These are phyloP conservation scores for Scedosporium minutisporum DNA, from an alignment of 2,329 filamentous ascomycete genomes.

Conservation along the genomic window DNA sequence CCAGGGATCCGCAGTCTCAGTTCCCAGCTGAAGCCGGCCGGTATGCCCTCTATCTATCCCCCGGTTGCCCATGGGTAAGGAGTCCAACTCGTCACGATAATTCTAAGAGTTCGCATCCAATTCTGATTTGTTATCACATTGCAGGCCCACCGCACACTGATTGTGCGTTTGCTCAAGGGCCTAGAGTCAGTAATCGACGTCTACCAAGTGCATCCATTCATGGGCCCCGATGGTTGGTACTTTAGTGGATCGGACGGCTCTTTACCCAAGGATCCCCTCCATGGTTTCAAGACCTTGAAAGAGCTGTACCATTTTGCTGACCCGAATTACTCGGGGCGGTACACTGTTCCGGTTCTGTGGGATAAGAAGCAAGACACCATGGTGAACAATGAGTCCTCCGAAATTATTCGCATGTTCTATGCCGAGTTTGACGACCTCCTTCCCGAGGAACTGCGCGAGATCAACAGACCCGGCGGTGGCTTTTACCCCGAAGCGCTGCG, in stretches of 20 bases:
- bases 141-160: constrained; percentile 61
- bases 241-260: constrained; percentile 33
- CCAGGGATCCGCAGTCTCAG: constrained; percentile 34
- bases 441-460: constrained; percentile 41
- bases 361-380: constrained; percentile 60
- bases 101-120: too few species aligned
- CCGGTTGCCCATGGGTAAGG: constrained; percentile 53
- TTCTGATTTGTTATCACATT: background rate
- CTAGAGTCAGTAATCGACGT: constrained; percentile 59
- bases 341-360: constrained; percentile 66
- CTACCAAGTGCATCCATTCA: constrained; percentile 59
- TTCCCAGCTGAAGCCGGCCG: constrained; percentile 51
- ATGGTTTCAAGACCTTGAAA: constrained; percentile 56
- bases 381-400: constrained; percentile 74
- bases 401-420: constrained; percentile 80
- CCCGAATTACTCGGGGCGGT: constrained; percentile 57
- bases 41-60: constrained; percentile 52
- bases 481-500: constrained; percentile 46
- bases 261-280: constrained; percentile 48
- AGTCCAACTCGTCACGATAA: too few species aligned
- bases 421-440: constrained; percentile 58
- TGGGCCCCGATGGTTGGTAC: constrained; percentile 49
- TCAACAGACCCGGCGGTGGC: constrained; percentile 37
- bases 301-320: constrained; percentile 63
- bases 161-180: constrained; percentile 63